Conservation (phyloP, 305 asterid species). For the Nicotiana rustica region DNA sequence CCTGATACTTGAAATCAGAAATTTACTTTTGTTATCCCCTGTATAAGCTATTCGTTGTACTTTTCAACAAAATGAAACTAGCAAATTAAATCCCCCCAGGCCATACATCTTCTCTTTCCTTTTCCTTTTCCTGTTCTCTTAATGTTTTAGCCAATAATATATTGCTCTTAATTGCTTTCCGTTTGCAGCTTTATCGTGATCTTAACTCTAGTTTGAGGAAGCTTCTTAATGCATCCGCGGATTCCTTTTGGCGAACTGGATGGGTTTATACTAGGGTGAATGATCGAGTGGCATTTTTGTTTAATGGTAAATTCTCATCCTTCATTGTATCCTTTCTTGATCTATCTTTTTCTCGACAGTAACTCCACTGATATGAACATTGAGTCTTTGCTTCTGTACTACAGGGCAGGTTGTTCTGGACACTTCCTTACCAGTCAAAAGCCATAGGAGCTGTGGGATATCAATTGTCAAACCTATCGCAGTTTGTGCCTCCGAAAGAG, state of each 20-base stretch:
- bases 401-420: conserved; percentile 89
- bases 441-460: conserved; percentile 63
- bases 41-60: not conserved
- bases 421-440: conserved; percentile 60
- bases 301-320: conserved; percentile 62
- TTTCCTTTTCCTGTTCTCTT: conserved; percentile 7
- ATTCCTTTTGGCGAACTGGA: conserved; percentile 90
- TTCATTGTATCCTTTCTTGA: conserved; percentile 26
- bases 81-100: not conserved
- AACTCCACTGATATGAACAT: conserved; percentile 12
- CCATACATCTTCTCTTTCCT: not conserved
- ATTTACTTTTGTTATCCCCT: not conserved
- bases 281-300: conserved; percentile 74
- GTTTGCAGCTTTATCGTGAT: conserved; percentile 77
- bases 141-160: not conserved
- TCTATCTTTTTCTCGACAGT: conserved; percentile 27
- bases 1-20: conserved; percentile 10
- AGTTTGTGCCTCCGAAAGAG: conserved; percentile 72
- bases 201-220: conserved; percentile 72
- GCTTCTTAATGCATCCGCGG: conserved; percentile 77
- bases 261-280: conserved; percentile 91
- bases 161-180: conserved; percentile 19
- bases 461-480: conserved; percentile 85
- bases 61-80: conserved; percentile 17
- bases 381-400: conserved; percentile 39